phyloP scores from a whole-genome alignment of 2,329 filamentous ascomycete species.

The Golovinomyces cichoracearum region DNA sequence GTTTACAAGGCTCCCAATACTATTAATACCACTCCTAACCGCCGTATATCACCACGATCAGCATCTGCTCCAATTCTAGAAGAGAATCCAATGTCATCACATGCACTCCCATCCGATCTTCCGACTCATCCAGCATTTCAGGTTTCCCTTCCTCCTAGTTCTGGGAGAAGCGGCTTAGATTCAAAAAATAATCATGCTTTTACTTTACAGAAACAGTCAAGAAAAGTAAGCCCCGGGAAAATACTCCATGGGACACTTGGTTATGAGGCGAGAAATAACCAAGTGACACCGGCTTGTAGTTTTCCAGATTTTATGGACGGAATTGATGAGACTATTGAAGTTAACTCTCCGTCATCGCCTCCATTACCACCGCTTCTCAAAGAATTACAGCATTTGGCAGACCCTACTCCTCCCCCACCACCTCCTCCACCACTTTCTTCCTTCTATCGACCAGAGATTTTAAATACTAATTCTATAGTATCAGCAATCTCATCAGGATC shows the following conservation, averaged over 20 bases:
- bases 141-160: slow-evolving; percentile 16
- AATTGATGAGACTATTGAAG: slow-evolving; percentile 13
- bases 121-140: slow-evolving; percentile 21
- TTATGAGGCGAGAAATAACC: slow-evolving; percentile 12
- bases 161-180: slow-evolving; percentile 10
- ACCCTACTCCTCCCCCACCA: slow-evolving; percentile 23
- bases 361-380: slow-evolving; percentile 27
- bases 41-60: slow-evolving; percentile 26
- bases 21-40: slow-evolving; percentile 12
- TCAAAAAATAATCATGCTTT: slow-evolving; percentile 5
- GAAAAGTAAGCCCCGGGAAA: slow-evolving; percentile 13
- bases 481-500: slow-evolving; percentile 21
- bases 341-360: slow-evolving; percentile 24
- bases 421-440: slow-evolving; percentile 37
- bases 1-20: slow-evolving; percentile 10
- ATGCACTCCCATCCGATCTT: slow-evolving; percentile 13
- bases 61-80: slow-evolving; percentile 34
- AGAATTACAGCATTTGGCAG: slow-evolving; percentile 35
- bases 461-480: slow-evolving; percentile 15
- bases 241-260: slow-evolving; percentile 13
- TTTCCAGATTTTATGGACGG: slow-evolving; percentile 16
- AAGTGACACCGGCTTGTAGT: slow-evolving; percentile 3
- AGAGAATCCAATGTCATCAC: slow-evolving; percentile 17
- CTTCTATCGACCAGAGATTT: slow-evolving; percentile 19
- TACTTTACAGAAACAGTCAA: slow-evolving; percentile 2